Conservation (phyloP, 306 rosid genomes). For the Citrullus amarus region DNA sequence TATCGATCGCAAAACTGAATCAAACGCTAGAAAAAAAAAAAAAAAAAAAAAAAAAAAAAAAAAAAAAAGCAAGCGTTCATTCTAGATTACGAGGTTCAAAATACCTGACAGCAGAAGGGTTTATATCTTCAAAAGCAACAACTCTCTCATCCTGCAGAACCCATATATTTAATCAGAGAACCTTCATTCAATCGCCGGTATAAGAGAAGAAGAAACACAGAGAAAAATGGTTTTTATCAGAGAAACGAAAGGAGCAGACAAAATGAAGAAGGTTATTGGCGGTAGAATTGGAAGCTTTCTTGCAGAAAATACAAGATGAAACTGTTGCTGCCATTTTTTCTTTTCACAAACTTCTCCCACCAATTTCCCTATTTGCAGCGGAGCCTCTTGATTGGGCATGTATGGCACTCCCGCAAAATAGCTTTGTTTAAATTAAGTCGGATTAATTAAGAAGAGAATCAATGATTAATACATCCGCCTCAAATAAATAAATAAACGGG, state of each 20-base stretch:
- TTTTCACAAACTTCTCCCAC: constrained; percentile 6
- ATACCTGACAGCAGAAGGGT: constrained; percentile 58
- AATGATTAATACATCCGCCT: too few relatives aligned
- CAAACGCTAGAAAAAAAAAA: not conserved
- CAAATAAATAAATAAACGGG: too few relatives aligned
- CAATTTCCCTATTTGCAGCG: not conserved
- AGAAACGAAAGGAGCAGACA: constrained; percentile 18
- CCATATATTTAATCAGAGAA: constrained; percentile 12
- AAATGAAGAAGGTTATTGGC: constrained; percentile 32
- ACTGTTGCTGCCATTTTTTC: constrained; percentile 35
- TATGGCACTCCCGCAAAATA: not conserved
- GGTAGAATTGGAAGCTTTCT: constrained; percentile 27
- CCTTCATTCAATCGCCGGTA: not conserved
- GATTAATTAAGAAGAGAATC: not conserved
- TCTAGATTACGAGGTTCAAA: not conserved
- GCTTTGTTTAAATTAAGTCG: not conserved
- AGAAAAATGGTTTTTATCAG: not conserved
- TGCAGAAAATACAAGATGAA: constrained; percentile 42
- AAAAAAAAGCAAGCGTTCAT: too few relatives aligned
- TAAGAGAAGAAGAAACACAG: not conserved
- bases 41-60: too few relatives aligned
- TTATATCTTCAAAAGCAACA: constrained; percentile 44
- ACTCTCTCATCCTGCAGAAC: constrained; percentile 46
- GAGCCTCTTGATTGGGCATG: not conserved
- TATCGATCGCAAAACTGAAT: not conserved